Base-by-base conservation (phyloP, 208 protist genomes). In the Leptomonas seymouri region DNA sequence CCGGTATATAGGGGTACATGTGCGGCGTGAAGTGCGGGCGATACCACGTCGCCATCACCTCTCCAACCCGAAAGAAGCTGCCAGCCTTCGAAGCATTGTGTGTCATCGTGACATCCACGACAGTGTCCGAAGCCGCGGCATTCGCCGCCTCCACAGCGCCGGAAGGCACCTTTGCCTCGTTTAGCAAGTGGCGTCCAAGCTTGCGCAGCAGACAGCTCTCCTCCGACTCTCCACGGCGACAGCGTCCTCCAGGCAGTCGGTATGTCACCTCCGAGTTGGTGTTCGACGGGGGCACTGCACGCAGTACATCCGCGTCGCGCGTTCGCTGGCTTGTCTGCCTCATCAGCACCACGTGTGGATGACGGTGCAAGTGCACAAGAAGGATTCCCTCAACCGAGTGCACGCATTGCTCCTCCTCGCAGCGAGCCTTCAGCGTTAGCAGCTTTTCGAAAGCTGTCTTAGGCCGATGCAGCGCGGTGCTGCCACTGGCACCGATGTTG, bases 1-100 rank as follows among this genome's bases (percentile, higher is more conserved):
- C 76, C 2, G 95, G 95, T 3, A 94, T 70, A 83, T 98, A 98
- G 16, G 95, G 95, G 70, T 98, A 98, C 89, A 97, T 93, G 46
- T 93, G 80, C 1, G 85, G 86, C 3, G 83, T 91, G 57, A 95
- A 95, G 64, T 95, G 84, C 18, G 93, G 91, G 3, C 93, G 80
- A 42, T 90, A 94, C 90, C 91, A 97, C 51, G 80, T 78, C 12
- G 74, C 74, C 30, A 96, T 61, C 20, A 85, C 76, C 69, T 97
- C 93, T 7, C 91, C 90, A 3, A 96, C 73, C 7, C 88, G 82
- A 51, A 95, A 90, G 45, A 64, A 81, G 30, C 62, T 73, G 9
- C 81, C 70, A 3, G 84, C 82, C 48, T 82, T 67, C 16, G 78
- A 75, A 16, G 74, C 21, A 58, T 54, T 65, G 65, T 69, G 74